phyloP scores from a whole-genome alignment of 352 stramenopile genomes.

The Phytopythium chamaehyphon region DNA sequence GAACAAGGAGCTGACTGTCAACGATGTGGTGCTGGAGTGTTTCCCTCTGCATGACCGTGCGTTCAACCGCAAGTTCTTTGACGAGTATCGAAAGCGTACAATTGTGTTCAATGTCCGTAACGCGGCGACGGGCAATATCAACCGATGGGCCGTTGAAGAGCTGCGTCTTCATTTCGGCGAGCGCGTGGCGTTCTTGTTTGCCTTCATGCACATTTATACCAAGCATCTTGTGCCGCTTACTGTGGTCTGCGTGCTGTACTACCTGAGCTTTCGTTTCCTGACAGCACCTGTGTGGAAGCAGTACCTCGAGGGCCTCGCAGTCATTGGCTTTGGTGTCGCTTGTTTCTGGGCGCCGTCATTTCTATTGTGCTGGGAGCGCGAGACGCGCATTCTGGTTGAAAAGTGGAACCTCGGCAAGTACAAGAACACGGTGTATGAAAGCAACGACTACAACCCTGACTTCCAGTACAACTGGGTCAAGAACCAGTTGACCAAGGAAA shows the following conservation, averaged over 20 bases:
- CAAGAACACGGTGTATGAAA: constrained; percentile 87
- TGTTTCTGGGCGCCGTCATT: constrained; percentile 84
- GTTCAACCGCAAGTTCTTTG: constrained; percentile 88
- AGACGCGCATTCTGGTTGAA: constrained; percentile 83
- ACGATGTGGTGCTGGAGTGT: constrained; percentile 71
- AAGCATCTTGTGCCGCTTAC: constrained; percentile 81
- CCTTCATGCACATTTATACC: constrained; percentile 90
- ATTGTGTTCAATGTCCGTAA: constrained; percentile 72
- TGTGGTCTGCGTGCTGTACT: constrained; percentile 62
- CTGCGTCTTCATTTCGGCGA: constrained; percentile 85
- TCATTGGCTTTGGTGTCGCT: constrained; percentile 67
- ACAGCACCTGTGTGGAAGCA: constrained; percentile 50
- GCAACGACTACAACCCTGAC: constrained; percentile 80
- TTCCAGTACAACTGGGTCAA: constrained; percentile 87
- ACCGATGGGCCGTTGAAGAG: constrained; percentile 85
- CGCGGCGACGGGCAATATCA: constrained; percentile 64
- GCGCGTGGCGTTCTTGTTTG: constrained; percentile 86
- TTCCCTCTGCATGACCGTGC: constrained; percentile 81
- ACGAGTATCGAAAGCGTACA: constrained; percentile 79
- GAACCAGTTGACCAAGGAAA: constrained; percentile 84
- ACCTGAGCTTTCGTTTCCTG: constrained; percentile 69
- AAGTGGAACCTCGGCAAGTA: constrained; percentile 89
- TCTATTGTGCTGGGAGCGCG: constrained; percentile 79
- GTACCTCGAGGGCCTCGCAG: constrained; percentile 66
- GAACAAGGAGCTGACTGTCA: constrained; percentile 77